phyloP scores from a whole-genome alignment of 306 rosid genomes.

The Cucurbita ficifolia region DNA sequence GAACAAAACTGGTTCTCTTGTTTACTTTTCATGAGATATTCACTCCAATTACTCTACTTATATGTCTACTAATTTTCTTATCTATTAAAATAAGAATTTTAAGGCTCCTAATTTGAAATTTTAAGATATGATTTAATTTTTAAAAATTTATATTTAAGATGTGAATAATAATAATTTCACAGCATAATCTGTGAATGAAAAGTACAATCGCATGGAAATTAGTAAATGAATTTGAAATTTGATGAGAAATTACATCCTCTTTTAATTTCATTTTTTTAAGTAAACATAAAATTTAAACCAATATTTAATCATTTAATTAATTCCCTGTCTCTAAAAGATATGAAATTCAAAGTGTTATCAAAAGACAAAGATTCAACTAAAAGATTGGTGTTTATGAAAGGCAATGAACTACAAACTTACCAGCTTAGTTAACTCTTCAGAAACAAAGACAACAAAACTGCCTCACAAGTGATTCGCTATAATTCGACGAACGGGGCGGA shows the following conservation, averaged over 20 bases:
- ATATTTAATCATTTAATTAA: no score
- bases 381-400: not conserved
- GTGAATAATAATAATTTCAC: no score
- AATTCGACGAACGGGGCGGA: not conserved
- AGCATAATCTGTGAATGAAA: no score
- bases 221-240: no score
- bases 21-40: not conserved
- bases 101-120: not conserved
- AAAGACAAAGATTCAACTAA: not conserved
- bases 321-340: not conserved
- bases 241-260: no score
- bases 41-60: not conserved
- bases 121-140: not conserved
- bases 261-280: no score
- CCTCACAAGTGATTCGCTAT: not conserved
- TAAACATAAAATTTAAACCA: no score
- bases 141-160: not conserved
- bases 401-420: not conserved
- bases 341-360: not conserved
- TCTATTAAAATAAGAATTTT: not conserved
- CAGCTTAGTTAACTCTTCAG: not conserved
- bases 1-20: no score
- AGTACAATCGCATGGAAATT: no score
- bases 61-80: no score
- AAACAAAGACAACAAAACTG: slow-evolving; percentile 4